phyloP scores from a whole-genome alignment of 768 basidiomycete genomes.

The Clavulina sp. region DNA sequence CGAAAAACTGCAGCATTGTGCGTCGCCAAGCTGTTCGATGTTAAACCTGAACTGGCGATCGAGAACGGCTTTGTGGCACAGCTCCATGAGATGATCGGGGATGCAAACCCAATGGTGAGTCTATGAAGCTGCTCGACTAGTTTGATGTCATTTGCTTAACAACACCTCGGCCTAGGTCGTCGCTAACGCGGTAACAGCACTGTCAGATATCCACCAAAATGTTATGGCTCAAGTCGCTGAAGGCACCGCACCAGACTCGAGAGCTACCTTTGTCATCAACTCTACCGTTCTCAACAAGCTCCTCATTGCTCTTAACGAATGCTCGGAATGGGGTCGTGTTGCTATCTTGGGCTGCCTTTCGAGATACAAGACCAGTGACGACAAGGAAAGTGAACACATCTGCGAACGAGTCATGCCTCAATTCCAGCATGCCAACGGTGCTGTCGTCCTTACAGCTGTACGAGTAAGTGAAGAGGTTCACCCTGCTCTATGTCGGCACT shows the following conservation, averaged over 20 bases:
- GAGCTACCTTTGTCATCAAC: constrained; percentile 70
- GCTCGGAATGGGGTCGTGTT: constrained; percentile 97
- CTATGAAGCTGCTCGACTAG: constrained; percentile 5
- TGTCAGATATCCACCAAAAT: constrained; percentile 73
- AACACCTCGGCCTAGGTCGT: constrained; percentile 50
- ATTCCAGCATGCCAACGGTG: constrained; percentile 93
- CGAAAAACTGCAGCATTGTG: constrained; percentile 95
- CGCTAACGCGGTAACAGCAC: constrained; percentile 84
- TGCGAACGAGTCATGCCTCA: constrained; percentile 97
- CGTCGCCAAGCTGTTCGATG: constrained; percentile 93
- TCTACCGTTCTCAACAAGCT: constrained; percentile 68
- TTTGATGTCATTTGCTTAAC: not conserved
- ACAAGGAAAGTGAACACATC: constrained; percentile 94
- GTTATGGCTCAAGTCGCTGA: constrained; percentile 19
- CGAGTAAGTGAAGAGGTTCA: constrained; percentile 35
- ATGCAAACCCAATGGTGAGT: constrained; percentile 92
- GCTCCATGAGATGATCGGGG: constrained; percentile 81
- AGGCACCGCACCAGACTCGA: constrained; percentile 12
- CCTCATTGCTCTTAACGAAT: constrained; percentile 89
- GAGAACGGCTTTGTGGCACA: constrained; percentile 88
- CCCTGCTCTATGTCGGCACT: not conserved
- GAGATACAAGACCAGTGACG: constrained; percentile 67
- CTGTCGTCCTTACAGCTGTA: constrained; percentile 91
- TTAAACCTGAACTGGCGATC: constrained; percentile 86
- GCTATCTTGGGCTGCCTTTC: constrained; percentile 77